A percentile compares a stretch with the other conserved stretches of the same genome.
These are phyloP conservation scores for Myrica gale DNA, from an alignment of 306 rosid species.

Conservation along the genomic window DNA sequence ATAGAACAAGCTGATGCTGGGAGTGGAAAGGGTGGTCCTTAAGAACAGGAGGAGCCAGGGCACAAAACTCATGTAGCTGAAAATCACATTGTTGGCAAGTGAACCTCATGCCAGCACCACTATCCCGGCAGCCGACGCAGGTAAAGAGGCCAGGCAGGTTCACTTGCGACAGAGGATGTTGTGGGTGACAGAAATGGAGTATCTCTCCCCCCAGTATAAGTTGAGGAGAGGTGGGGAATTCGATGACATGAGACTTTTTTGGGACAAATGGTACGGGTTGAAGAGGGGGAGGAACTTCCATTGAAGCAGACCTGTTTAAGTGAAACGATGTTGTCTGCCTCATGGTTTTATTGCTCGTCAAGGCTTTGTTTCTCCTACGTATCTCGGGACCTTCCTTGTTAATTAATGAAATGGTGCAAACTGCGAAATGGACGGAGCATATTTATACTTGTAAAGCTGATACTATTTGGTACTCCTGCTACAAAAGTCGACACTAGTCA, in stretches of 20 bases:
- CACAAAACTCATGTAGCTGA: conserved; percentile 85
- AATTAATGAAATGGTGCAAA: conserved; percentile 21
- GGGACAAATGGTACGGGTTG: conserved; percentile 17
- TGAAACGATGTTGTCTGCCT: conserved; percentile 36
- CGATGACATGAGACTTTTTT: conserved; percentile 27
- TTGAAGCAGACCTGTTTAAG: conserved; percentile 36
- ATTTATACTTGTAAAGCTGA: conserved; percentile 28
- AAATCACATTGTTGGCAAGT: conserved; percentile 65
- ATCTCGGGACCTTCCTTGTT: background rate
- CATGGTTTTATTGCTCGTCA: conserved; percentile 27
- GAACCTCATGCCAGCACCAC: conserved; percentile 76
- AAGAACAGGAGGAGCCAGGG: conserved; percentile 69
- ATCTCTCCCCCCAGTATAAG: conserved; percentile 56
- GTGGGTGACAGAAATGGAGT: conserved; percentile 67
- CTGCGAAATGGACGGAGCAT: conserved; percentile 25
- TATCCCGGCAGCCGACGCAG: conserved; percentile 74
- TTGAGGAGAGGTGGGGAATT: conserved; percentile 67
- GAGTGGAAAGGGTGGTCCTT: conserved; percentile 72
- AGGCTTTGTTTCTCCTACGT: background rate
- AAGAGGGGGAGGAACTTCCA: conserved; percentile 18
- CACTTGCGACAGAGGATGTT: conserved; percentile 53
- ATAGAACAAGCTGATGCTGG: conserved; percentile 61
- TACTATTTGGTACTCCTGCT: conserved; percentile 25
- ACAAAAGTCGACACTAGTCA: conserved; percentile 24
- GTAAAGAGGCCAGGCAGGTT: conserved; percentile 54